Base-by-base conservation (phyloP, 768 basidiomycete species). In the Grammothele lineata region DNA sequence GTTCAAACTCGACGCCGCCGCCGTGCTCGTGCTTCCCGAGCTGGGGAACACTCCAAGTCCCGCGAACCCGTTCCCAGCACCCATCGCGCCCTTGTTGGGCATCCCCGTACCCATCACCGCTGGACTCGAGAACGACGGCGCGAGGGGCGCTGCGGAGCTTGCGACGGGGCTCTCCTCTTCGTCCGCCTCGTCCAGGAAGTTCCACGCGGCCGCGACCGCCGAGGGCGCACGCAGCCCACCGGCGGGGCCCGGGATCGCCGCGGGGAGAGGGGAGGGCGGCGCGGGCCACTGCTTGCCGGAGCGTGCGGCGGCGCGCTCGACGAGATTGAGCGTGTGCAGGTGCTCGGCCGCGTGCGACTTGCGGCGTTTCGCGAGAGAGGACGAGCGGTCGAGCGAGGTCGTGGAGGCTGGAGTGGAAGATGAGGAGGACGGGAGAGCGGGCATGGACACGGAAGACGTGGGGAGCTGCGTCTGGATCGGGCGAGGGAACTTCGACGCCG, bases 221-320 rank as follows among this genome's bases (percentile, higher is more conserved):
- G n/a, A n/a, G 8, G 27, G 27, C 8, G 8, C 27, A 7, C 27
- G 27, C 27, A 30, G 27, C 7, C 27, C 27, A 14, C 47, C 33
- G 9, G 50, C 48, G 24, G 70, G 72, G 22, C 69, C 70, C 5
- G 67, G 53, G 23, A 76, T 51, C 1, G 68, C 65, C 39, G 70
- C 63, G 8, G 73, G 73, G 1, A 71, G 57, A 2, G 75, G 74
- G 8, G 77, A 73, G 0, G 72, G 66, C n/a, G 76, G 76, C 5
- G 65, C 62, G 33, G 74, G 74, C 74, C 74, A 76, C 4, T 57
- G 47, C 32, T 43, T 4, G 1, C 74, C 68, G 3, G 67, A 62
- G 12, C 70, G 69, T 3, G 78, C 64, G 7, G 80, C 81, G 7
- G 78, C 85, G 14, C 62, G 66, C 51, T 80, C 74, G 55, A 87